Evolutionary conservation across 2,329 filamentous ascomycete species (phyloP).

Genomic region (Trichoderma sp.): DNA sequence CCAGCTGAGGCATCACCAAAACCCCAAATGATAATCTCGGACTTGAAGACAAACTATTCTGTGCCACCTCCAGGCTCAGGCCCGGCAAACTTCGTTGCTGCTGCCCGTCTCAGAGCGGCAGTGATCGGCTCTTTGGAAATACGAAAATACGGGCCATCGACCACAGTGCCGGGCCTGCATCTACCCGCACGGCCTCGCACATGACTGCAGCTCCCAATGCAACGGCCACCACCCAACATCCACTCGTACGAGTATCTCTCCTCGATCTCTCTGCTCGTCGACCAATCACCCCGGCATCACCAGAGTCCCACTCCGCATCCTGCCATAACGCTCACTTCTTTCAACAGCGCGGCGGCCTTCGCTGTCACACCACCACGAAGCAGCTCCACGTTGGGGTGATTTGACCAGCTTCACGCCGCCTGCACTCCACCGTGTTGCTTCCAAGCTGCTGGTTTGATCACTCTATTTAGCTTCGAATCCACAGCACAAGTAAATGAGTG

Average conservation of each 20-base stretch:
- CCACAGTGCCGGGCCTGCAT: not conserved
- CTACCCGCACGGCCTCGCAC: not conserved
- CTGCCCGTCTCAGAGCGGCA: conserved; percentile 22
- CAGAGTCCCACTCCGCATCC: conserved; percentile 5
- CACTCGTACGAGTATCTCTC: conserved; percentile 1
- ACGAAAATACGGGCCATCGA: not conserved
- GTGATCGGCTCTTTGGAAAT: conserved; percentile 14
- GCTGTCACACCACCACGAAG: conserved; percentile 13
- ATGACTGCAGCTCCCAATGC: not conserved
- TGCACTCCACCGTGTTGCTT: conserved; percentile 6
- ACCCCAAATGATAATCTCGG: not conserved
- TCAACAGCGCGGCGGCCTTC: not conserved
- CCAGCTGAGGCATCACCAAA: not conserved
- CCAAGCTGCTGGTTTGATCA: not conserved
- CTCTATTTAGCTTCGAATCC: not conserved
- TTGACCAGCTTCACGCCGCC: not conserved
- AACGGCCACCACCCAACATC: not conserved
- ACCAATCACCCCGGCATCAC: not conserved
- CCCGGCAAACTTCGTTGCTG: not conserved
- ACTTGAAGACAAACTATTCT: not conserved
- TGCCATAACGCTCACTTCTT: not conserved
- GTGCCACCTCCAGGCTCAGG: not conserved
- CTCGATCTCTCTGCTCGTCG: not conserved
- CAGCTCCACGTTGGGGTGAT: conserved; percentile 13
- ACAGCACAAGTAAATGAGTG: not conserved